Conservation (phyloP, 768 basidiomycete genomes). For the Clitopilus hobsonii region DNA sequence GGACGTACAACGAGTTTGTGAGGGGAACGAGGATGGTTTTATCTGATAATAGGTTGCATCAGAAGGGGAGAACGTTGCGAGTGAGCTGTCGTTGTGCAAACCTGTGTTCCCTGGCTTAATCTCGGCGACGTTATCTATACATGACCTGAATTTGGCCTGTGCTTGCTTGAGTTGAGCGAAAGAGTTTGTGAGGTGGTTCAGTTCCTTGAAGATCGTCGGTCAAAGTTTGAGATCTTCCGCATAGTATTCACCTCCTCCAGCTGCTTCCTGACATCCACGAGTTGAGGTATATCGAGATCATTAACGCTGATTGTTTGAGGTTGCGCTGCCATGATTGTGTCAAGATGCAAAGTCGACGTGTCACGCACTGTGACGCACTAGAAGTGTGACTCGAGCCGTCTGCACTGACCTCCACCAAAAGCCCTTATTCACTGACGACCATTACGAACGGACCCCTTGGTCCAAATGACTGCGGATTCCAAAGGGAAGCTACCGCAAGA, state of each 20-base stretch:
- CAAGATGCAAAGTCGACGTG: constrained; percentile 5
- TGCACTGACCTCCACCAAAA: not conserved
- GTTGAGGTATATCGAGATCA: constrained; percentile 83
- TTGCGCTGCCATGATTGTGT: constrained; percentile 31
- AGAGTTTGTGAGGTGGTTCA: constrained; percentile 86
- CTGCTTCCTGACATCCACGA: constrained; percentile 86
- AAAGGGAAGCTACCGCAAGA: constrained; percentile 42
- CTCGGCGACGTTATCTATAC: constrained; percentile 76
- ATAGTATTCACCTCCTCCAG: constrained; percentile 71
- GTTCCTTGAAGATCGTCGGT: constrained; percentile 53
- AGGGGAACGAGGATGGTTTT: constrained; percentile 89
- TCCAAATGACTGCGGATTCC: constrained; percentile 1
- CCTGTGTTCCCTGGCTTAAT: constrained; percentile 68
- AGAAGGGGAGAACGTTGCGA: not conserved
- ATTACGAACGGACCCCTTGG: not conserved
- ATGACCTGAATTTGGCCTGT: constrained; percentile 86
- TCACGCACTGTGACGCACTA: constrained; percentile 2
- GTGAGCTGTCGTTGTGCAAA: constrained; percentile 15
- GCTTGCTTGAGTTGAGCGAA: constrained; percentile 92
- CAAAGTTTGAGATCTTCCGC: constrained; percentile 3
- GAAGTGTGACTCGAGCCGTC: not conserved
- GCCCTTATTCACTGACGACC: constrained; percentile 2
- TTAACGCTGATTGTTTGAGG: constrained; percentile 72
- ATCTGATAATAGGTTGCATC: constrained; percentile 35
- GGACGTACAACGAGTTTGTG: constrained; percentile 93